Base-by-base conservation (phyloP, 129 eudicot genomes). In the Pulicaria dysenterica region DNA sequence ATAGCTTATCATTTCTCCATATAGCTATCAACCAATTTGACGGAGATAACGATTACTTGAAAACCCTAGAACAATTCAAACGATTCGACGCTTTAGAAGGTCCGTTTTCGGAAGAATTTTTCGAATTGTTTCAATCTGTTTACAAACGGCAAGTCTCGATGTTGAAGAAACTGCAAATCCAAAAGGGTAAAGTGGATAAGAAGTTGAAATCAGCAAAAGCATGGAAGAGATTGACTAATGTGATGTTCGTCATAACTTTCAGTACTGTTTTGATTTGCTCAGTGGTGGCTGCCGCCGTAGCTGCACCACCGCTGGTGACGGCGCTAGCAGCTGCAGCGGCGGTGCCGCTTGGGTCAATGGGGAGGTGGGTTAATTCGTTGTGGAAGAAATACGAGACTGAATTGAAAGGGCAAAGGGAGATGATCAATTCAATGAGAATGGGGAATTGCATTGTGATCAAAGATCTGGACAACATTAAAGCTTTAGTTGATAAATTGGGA, bases 331-430 rank as follows among this genome's bases (percentile, higher is more conserved):
- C 95, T 2, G 97, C 89, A 0, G 97, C 95, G 3, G 80, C 92
- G 0, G 88, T 91, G 79, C 95, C 97, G 0, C 48, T 85, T 5
- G 97, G 97, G 62, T 87, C 95, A 3, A 85, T 85, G 97, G 97
- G 97, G 81, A 83, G 70, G 53, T 91, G 97, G 91, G 46, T 85
- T 3, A 87, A 91, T 62, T 85, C 95, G 2, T 55, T 88, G 16
- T 87, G 97, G 97, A 88, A 74, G 71, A 88, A 82, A 48, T 83
- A 73, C 8, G 97, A 91, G 67, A 80, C 48, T 2, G 90, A 88
- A 24, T 41, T 81, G 59, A 88, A 58, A 67, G 89, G 80, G 65
- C 83, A 85, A 58, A 71, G 81, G 74, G 95, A 78, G 76, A 66
- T 91, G 37, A 63, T 85, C 13, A 64, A 58, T 75, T 56, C 85